A percentile compares a stretch with the other conserved stretches of the same genome.
Conservation (phyloP, 371 early-diverging fungal genomes). For the Dinochytrium kinnereticum region DNA sequence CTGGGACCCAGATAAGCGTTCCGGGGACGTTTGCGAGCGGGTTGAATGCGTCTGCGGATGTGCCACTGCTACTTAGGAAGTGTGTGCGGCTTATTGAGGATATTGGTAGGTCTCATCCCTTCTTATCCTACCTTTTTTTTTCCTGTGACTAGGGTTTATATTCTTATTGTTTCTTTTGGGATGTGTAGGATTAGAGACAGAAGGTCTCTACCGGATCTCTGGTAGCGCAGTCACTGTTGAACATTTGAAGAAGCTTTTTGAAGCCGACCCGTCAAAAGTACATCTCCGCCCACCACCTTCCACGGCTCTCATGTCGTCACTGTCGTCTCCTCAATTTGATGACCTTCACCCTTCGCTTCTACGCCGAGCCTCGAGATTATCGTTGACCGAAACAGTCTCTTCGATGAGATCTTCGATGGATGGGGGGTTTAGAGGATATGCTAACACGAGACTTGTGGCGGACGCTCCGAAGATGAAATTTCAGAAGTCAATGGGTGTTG, state of each 20-base stretch:
- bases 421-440: not conserved
- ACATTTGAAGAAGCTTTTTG: slow-evolving; percentile 43
- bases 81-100: slow-evolving; percentile 52
- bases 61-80: slow-evolving; percentile 47
- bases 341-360: slow-evolving; percentile 27
- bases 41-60: slow-evolving; percentile 30
- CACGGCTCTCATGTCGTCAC: slow-evolving; percentile 23
- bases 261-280: slow-evolving; percentile 38
- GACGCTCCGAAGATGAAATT: too few relatives aligned
- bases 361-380: slow-evolving; percentile 37
- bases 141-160: too few relatives aligned
- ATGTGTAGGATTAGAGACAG: slow-evolving; percentile 46
- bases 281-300: slow-evolving; percentile 42
- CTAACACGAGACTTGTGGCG: too few relatives aligned
- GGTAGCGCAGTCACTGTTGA: slow-evolving; percentile 46
- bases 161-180: too few relatives aligned
- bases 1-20: slow-evolving; percentile 35
- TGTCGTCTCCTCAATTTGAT: slow-evolving; percentile 23
- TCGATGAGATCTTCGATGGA: slow-evolving; percentile 40
- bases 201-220: slow-evolving; percentile 55
- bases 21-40: slow-evolving; percentile 38
- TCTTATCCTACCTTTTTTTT: slow-evolving; percentile 12
- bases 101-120: slow-evolving; percentile 39
- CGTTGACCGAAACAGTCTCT: slow-evolving; percentile 44
- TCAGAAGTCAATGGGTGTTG: too few relatives aligned